phyloP scores from a whole-genome alignment of 768 basidiomycete species.

The Mycena filopes region DNA sequence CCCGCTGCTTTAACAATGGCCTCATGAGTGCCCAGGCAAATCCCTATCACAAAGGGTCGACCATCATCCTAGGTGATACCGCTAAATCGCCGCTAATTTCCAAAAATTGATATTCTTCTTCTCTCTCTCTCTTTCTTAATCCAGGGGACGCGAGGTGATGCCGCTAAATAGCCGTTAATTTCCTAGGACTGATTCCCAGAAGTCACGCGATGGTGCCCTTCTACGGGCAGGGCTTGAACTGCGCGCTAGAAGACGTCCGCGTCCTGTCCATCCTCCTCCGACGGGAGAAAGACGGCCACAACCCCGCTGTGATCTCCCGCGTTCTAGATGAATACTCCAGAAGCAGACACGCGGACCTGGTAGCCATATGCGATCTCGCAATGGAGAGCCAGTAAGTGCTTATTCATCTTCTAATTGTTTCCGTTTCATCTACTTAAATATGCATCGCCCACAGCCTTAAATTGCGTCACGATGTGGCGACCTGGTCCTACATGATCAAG shows the following conservation, averaged over 20 bases:
- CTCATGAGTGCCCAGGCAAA: too few species aligned
- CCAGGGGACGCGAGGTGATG: too few species aligned
- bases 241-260: conserved; percentile 83
- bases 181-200: too few species aligned
- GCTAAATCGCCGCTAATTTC: neutral
- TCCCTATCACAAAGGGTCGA: conserved; percentile 10
- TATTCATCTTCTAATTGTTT: conserved; percentile 30
- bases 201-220: conserved; percentile 88
- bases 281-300: conserved; percentile 51
- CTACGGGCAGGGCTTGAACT: conserved; percentile 83
- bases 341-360: conserved; percentile 71
- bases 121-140: too few species aligned
- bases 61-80: conserved; percentile 6
- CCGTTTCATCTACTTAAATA: conserved; percentile 10
- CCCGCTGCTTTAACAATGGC: too few species aligned
- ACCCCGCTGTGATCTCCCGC: conserved; percentile 37
- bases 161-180: neutral
- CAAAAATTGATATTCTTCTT: too few species aligned
- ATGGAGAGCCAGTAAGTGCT: conserved; percentile 82
- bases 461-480: conserved; percentile 78
- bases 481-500: conserved; percentile 66
- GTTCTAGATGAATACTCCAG: conserved; percentile 70
- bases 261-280: conserved; percentile 69
- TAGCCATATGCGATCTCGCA: conserved; percentile 76
- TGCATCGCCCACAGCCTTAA: conserved; percentile 58